Evolutionary conservation across 2,329 filamentous ascomycete genomes (phyloP).

Genomic region (Botrytis cinerea): DNA sequence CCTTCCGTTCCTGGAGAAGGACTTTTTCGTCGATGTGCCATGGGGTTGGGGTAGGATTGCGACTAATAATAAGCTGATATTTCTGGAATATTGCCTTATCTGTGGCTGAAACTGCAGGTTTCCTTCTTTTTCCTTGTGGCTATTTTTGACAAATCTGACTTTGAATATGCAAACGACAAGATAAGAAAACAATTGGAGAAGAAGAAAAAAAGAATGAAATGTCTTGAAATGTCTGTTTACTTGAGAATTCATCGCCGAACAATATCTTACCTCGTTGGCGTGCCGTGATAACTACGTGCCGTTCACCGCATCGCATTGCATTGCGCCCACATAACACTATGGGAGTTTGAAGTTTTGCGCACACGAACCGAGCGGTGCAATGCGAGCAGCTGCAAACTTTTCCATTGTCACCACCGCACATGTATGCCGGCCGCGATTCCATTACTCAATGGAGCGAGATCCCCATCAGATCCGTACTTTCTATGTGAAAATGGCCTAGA

Average conservation of each 20-base stretch:
- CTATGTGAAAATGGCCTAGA: not conserved
- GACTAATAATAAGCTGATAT: not conserved
- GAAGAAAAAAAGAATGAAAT: not conserved
- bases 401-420: not conserved
- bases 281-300: not conserved
- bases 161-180: not conserved
- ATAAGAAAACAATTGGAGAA: not conserved
- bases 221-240: not conserved
- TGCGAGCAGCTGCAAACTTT: not conserved
- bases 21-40: conserved; percentile 16
- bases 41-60: not conserved
- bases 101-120: not conserved
- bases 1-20: conserved; percentile 12
- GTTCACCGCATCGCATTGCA: not conserved
- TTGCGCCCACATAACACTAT: not conserved
- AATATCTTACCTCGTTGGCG: not conserved
- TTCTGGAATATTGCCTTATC: conserved; percentile 1
- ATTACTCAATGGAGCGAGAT: not conserved
- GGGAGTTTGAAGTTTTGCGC: not conserved
- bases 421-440: not conserved
- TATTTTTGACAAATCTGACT: not conserved
- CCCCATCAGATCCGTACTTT: not conserved
- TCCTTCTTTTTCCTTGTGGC: not conserved
- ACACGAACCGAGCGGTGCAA: not conserved
- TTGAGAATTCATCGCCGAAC: not conserved